Percentiles rank a stretch among this genome's conserved stretches.
Conservation (phyloP, 768 basidiomycete genomes). For the Phanerodontia chrysosporium region DNA sequence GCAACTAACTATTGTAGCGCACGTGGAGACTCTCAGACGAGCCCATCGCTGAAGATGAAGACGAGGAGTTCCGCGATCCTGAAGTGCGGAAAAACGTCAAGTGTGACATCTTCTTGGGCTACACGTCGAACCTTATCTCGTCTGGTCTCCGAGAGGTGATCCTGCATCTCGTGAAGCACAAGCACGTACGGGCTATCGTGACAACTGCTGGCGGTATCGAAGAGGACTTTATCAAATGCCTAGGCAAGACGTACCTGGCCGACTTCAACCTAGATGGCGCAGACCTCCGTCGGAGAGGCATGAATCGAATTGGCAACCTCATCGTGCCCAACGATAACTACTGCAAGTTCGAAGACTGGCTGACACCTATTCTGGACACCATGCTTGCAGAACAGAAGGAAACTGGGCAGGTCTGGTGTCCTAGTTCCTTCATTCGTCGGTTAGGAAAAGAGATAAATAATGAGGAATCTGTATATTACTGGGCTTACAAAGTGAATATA, state of each 20-base stretch:
- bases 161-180: slow-evolving; percentile 88
- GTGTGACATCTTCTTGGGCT: slow-evolving; percentile 92
- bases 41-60: slow-evolving; percentile 63
- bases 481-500: slow-evolving; percentile 92
- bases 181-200: slow-evolving; percentile 83
- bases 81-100: slow-evolving; percentile 64
- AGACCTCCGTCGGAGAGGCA: slow-evolving; percentile 78
- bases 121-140: slow-evolving; percentile 97
- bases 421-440: slow-evolving; percentile 88
- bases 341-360: slow-evolving; percentile 99
- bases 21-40: slow-evolving; percentile 89
- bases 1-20: slow-evolving; percentile 44
- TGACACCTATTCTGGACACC: slow-evolving; percentile 85
- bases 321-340: slow-evolving; percentile 98
- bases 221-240: slow-evolving; percentile 98
- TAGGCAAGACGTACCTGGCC: slow-evolving; percentile 93
- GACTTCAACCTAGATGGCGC: slow-evolving; percentile 93
- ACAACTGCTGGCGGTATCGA: slow-evolving; percentile 98
- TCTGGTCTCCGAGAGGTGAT: slow-evolving; percentile 95
- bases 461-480: slow-evolving; percentile 97
- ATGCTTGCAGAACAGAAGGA: slow-evolving; percentile 88
- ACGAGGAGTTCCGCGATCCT: slow-evolving; percentile 57
- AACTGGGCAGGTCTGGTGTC: slow-evolving; percentile 75
- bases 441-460: slow-evolving; percentile 97
- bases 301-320: slow-evolving; percentile 97